Evolutionary conservation across 1,284 basidiomycete genomes (phyloP), one percentile per base, ranked within the genome.

Genomic region (Ganoderma meredithae): DNA sequence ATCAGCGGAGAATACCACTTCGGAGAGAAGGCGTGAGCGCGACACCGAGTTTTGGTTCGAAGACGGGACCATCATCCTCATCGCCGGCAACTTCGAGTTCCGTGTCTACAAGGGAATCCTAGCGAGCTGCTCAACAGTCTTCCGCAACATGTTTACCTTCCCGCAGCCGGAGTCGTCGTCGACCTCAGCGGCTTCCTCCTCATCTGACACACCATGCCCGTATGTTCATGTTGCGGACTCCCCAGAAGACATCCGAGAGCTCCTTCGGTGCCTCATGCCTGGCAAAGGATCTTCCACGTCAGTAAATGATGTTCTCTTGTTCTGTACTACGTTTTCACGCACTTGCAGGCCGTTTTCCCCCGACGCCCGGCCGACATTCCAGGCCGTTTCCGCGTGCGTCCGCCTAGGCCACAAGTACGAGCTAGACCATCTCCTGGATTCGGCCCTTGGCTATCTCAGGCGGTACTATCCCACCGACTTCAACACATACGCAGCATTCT

Each of bases 31-130:
- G 36, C 36, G 10, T 39, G 40, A 39, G 19, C 58, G 25, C 19
- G 70, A 71, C 63, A 25, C 53, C 0, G 66, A 69, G n/a, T 69
- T 71, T 39, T 69, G 68, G 66, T 71, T 56, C 41, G 58, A 62
- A 4, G 71, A 72, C 47, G 71, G 68, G 1, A 66, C 47, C 12
- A 22, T 72, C 27, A 63, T 61, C 5, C 52, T 72, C 6, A 41
- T 66, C 27, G 66, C 68, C 0, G 19, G 62, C 36, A 27, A 66
- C 40, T 40, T 69, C 31, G 49, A 60, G 15, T 69, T 71, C 17
- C 33, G 44, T 3, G 61, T 69, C 1, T 66, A 66, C 62, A 39
- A 56, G n/a, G 64, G 68, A 6, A 13, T 66, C 53, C 66, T 71
- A 22, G 33, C 66, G 6, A 58, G 60, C 3, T 59, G 62, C 27